Evolutionary conservation across 768 basidiomycete species (phyloP), one percentile per base, ranked within the genome.

Genomic region (Rhodosporidiobolus sp.): DNA sequence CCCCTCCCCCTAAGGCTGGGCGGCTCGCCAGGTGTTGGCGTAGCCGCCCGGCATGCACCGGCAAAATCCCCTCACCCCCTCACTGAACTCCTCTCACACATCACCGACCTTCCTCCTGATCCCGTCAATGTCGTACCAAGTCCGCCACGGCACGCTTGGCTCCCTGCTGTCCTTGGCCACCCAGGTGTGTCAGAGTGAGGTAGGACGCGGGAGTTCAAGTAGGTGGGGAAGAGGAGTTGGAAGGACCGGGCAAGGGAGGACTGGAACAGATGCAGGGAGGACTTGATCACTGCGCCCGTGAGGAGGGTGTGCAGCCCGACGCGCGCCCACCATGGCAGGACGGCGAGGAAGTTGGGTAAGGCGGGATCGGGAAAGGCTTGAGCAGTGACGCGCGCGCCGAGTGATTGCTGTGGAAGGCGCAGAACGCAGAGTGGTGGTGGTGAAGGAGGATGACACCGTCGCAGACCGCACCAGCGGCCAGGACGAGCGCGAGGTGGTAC

Each of bases 201-300:
- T n/a, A n/a, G n/a, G n/a, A n/a, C n/a, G n/a, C n/a, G n/a, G n/a
- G n/a, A n/a, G n/a, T n/a, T n/a, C n/a, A n/a, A n/a, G n/a, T n/a
- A n/a, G n/a, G n/a, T n/a, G n/a, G 52, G n/a, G 17, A 55, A 8
- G 61, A 69, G 26, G 52, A 46, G 26, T 61, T 35, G 12, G 67
- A 38, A 55, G 52, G 60, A 7, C 59, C 54, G 34, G 10, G 35
- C 34, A 59, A 55, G 7, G 52, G 20, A 20, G 17, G 22, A 3
- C 45, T 56, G 24, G 34, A 49, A 20, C n/a, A 35, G 17, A 45
- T 11, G 20, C 22, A 43, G 19, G n/a, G 28, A 30, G 54, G 35
- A 38, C 22, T 57, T 17, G 56, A 57, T 57, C 9, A 43, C 38
- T 4, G 24, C 2, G 4, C 56, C 56, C 7, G 14, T 14, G 2